Evolutionary conservation across 2,329 filamentous ascomycete genomes (phyloP).

Genomic region (Penicillium occitanis): DNA sequence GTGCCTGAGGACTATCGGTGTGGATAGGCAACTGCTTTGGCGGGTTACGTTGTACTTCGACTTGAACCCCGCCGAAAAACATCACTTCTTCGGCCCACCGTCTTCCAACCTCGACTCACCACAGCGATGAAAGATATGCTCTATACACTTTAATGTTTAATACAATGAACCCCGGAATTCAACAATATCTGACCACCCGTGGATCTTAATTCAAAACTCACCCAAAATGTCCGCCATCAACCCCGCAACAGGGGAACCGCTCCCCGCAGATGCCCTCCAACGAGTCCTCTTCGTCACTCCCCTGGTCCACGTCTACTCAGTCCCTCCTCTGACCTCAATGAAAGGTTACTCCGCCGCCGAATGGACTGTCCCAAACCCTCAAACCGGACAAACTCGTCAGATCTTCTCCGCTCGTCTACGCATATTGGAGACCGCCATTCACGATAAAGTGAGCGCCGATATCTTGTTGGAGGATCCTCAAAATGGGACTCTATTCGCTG

Average conservation of each 20-base stretch:
- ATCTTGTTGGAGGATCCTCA: constrained; percentile 75
- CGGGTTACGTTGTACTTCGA: background rate
- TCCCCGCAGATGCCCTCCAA: constrained; percentile 76
- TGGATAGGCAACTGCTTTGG: background rate
- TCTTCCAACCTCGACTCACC: background rate
- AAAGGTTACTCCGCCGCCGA: constrained; percentile 74
- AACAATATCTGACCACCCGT: background rate
- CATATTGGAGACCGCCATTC: constrained; percentile 70
- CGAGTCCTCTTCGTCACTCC: constrained; percentile 75
- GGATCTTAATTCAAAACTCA: background rate
- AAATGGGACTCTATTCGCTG: constrained; percentile 75
- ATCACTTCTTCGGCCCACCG: background rate
- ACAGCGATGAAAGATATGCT: background rate
- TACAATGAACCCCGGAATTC: background rate
- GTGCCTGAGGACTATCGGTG: background rate
- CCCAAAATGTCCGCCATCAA: constrained; percentile 48
- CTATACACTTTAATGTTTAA: background rate
- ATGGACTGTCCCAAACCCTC: constrained; percentile 64
- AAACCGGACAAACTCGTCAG: constrained; percentile 62
- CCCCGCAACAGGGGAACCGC: constrained; percentile 66
- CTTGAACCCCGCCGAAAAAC: background rate
- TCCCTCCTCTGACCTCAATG: constrained; percentile 74
- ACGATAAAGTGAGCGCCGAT: constrained; percentile 66
- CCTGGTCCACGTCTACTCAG: constrained; percentile 80
- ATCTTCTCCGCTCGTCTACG: constrained; percentile 85